A percentile compares a stretch with the other conserved stretches of the same genome.
Conservation (phyloP, 164 flowering plant genomes). For the Piper betle region DNA sequence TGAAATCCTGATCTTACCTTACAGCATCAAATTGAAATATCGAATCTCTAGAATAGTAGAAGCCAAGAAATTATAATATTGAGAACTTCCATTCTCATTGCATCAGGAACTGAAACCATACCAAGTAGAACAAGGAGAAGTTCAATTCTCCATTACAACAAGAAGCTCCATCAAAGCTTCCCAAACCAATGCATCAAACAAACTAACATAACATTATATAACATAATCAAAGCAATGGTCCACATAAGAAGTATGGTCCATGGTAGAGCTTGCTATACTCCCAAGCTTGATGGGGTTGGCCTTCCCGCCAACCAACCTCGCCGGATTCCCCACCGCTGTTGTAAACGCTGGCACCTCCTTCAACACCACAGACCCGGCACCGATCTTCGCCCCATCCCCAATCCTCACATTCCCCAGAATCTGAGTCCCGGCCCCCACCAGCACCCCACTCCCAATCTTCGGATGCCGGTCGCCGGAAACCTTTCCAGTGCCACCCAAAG, state of each 20-base stretch:
- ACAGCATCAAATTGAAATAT: too few relatives aligned
- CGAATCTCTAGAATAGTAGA: too few relatives aligned
- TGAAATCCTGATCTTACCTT: too few relatives aligned
- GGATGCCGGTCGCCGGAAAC: constrained; percentile 66
- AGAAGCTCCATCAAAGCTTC: too few relatives aligned
- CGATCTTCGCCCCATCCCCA: constrained; percentile 69
- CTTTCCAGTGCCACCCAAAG: constrained; percentile 78
- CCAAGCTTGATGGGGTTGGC: constrained; percentile 8
- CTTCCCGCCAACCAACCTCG: constrained; percentile 5
- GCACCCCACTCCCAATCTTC: constrained; percentile 71
- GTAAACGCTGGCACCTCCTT: constrained; percentile 3
- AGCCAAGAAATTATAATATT: too few relatives aligned
- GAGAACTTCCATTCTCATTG: too few relatives aligned
- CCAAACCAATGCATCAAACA: neutral
- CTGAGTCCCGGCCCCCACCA: constrained; percentile 44
- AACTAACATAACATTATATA: neutral
- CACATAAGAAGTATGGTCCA: constrained; percentile 28
- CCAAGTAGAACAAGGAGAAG: too few relatives aligned
- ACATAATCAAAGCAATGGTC: constrained; percentile 24
- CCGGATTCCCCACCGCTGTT: constrained; percentile 4
- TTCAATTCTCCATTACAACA: neutral
- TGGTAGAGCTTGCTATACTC: constrained; percentile 20
- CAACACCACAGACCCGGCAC: constrained; percentile 3
- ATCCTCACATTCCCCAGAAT: constrained; percentile 10
- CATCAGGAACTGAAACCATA: too few relatives aligned